Evolutionary conservation across 345 rosid genomes (phyloP).

Genomic region (Viola odorata): DNA sequence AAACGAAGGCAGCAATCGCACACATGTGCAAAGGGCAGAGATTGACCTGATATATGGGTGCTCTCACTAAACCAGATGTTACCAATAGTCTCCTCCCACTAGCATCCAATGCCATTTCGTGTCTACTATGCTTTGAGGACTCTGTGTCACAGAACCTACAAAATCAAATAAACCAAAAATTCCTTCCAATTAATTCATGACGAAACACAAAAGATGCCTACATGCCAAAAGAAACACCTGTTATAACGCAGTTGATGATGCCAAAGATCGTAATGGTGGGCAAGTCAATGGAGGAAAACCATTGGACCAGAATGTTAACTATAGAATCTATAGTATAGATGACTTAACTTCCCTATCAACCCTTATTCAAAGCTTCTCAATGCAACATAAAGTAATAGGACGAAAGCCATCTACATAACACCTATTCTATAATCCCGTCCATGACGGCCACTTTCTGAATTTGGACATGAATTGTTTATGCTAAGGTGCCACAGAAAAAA

Average conservation of each 20-base stretch:
- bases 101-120: constrained; percentile 66
- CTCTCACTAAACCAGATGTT: constrained; percentile 52
- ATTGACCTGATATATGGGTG: constrained; percentile 57
- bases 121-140: constrained; percentile 31
- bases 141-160: constrained; percentile 34
- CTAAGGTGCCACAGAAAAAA: too few species aligned
- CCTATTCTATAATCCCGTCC: too few species aligned
- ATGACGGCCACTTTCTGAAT: too few species aligned
- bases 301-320: background rate
- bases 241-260: too few species aligned
- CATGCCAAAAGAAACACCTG: background rate
- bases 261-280: too few species aligned
- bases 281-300: background rate
- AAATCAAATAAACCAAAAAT: background rate
- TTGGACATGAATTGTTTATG: too few species aligned
- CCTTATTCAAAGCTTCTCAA: background rate
- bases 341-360: background rate
- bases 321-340: too few species aligned
- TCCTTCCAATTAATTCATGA: background rate
- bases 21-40: background rate
- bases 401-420: too few species aligned
- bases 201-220: background rate
- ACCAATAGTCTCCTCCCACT: constrained; percentile 44
- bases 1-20: background rate
- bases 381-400: too few species aligned